Conservation (phyloP, 2,329 filamentous ascomycete species). For the Arthrobotrys sphaeroides region DNA sequence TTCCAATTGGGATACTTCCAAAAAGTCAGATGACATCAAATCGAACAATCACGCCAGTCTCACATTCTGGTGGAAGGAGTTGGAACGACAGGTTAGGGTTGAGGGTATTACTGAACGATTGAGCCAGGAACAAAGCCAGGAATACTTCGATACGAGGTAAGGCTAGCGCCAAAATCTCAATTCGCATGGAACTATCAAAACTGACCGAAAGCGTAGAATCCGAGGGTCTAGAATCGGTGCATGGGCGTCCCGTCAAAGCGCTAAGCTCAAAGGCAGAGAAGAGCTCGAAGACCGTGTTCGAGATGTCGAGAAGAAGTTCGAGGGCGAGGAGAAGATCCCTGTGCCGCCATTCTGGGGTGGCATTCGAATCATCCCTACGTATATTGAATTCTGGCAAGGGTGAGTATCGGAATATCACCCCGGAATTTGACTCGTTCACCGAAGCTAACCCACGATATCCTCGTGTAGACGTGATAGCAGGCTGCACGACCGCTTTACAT, state of each 20-base stretch:
- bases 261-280: slow-evolving; percentile 75
- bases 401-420: slow-evolving; percentile 45
- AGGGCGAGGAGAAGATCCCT: slow-evolving; percentile 79
- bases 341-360: slow-evolving; percentile 96
- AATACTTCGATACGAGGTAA: slow-evolving; percentile 71
- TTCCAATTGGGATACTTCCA: slow-evolving; percentile 85
- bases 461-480: slow-evolving; percentile 80
- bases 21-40: slow-evolving; percentile 73
- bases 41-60: slow-evolving; percentile 81
- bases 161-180: neutral
- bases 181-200: neutral
- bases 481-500: slow-evolving; percentile 92
- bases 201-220: slow-evolving; percentile 71
- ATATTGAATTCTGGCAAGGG: slow-evolving; percentile 83
- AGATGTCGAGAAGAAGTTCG: slow-evolving; percentile 79
- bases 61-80: slow-evolving; percentile 87
- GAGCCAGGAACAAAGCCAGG: slow-evolving; percentile 74
- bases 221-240: slow-evolving; percentile 86
- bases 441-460: slow-evolving; percentile 33
- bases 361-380: slow-evolving; percentile 81
- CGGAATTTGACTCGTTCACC: neutral
- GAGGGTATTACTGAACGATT: slow-evolving; percentile 79
- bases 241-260: slow-evolving; percentile 91
- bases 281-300: slow-evolving; percentile 79
- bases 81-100: slow-evolving; percentile 90